Evolutionary conservation across 352 stramenopile species (phyloP), one percentile per base, ranked within the genome.

Genomic region (Phytopythium aichiense): DNA sequence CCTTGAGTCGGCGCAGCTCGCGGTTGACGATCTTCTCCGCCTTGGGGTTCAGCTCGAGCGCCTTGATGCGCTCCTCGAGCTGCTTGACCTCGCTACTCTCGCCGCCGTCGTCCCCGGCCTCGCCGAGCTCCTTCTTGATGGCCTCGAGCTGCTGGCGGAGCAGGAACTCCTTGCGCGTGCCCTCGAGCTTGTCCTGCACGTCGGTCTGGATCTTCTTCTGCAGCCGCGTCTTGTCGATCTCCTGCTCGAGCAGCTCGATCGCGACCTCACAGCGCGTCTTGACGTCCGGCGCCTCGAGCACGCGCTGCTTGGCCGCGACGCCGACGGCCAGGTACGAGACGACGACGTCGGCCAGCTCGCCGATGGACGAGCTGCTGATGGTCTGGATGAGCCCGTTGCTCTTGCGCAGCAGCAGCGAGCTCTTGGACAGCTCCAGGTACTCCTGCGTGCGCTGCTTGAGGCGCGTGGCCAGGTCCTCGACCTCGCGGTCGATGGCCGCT

Each of bases 81-180:
- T 77, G 46, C 49, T 84, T 84, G 25, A 88, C 66, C 8, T 92
- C 80, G 33, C 69, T 62, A 7, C 61, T 64, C 30, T 77, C 77
- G 22, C 56, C 58, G 1, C 65, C 69, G 13, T 88, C 77, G 12
- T 88, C 77, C 2, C 71, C 66, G 2, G 58, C 67, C 42, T 88
- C 74, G 1, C 97, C 97, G 0, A 99, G 79, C 70, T 99, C 95
- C 53, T 99, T 99, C 77, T 99, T 99, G 69, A 99, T 99, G 1
- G 85, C 96, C 71, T 99, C 99, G 6, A 99, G 79, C 71, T 99
- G 97, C 73, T 99, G 96, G n/a, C 82, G 94, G 2, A 99, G 72
- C 51, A 99, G 89, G 62, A 99, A 99, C 53, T 98, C 79, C 55
- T 87, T 88, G 0, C 81, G 70, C 8, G 79, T 83, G 1, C 76